Evolutionary conservation across 78 protist genomes (phyloP).

Genomic region (Dictyostelium intermedium): DNA sequence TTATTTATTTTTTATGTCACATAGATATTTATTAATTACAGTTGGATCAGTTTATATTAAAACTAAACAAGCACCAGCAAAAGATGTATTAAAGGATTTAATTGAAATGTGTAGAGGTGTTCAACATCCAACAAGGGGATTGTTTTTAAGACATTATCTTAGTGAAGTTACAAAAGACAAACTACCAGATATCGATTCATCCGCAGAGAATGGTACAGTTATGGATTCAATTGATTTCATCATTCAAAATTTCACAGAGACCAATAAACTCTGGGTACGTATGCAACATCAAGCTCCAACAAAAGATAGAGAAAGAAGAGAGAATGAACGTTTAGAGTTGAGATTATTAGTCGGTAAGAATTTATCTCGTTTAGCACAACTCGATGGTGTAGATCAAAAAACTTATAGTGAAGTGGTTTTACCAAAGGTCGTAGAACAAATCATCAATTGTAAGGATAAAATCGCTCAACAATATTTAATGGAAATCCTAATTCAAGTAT

Average conservation of each 20-base stretch:
- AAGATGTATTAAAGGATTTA: slow-evolving; percentile 93
- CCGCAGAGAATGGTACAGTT: slow-evolving; percentile 52
- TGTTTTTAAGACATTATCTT: slow-evolving; percentile 97
- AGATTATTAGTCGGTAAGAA: slow-evolving; percentile 95
- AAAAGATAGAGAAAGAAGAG: slow-evolving; percentile 89
- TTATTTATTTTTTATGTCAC: background rate
- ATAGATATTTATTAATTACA: slow-evolving; percentile 84
- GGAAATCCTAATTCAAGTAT: slow-evolving; percentile 96
- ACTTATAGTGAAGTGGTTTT: slow-evolving; percentile 74
- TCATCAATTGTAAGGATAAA: slow-evolving; percentile 93
- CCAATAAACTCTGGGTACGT: slow-evolving; percentile 99
- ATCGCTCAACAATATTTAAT: slow-evolving; percentile 98
- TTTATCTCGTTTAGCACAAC: slow-evolving; percentile 90
- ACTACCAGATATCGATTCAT: slow-evolving; percentile 90
- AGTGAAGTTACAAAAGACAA: slow-evolving; percentile 87
- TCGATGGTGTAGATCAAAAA: slow-evolving; percentile 91
- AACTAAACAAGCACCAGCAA: slow-evolving; percentile 93
- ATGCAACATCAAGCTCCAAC: slow-evolving; percentile 96
- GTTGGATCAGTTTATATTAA: slow-evolving; percentile 95
- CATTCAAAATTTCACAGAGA: slow-evolving; percentile 96
- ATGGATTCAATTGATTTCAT: slow-evolving; percentile 93
- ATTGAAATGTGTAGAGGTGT: slow-evolving; percentile 99
- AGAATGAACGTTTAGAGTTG: slow-evolving; percentile 93
- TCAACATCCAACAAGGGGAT: slow-evolving; percentile 99
- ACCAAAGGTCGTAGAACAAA: slow-evolving; percentile 88